A percentile compares a stretch with the other conserved stretches of the same genome.
phyloP scores from a whole-genome alignment of 805 yeast species.

The Wickerhamiella lipophila region DNA sequence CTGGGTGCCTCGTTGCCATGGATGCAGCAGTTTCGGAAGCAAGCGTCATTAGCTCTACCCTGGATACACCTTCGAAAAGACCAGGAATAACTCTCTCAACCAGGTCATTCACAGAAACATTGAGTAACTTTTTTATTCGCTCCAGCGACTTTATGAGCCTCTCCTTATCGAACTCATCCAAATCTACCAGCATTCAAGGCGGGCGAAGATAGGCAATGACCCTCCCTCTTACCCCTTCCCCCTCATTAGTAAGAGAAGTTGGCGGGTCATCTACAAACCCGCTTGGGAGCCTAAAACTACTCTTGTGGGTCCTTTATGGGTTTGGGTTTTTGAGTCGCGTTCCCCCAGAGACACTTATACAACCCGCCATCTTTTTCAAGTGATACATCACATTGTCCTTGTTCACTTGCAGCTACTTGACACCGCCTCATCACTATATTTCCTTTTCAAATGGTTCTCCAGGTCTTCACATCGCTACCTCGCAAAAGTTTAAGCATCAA shows the following conservation, averaged over 20 bases:
- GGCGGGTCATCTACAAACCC: neutral
- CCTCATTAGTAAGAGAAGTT: neutral
- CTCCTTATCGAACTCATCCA: neutral
- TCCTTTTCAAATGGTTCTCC: neutral
- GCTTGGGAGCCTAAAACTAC: no score
- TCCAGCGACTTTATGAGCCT: neutral
- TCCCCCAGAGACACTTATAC: neutral
- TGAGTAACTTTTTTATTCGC: slow-evolving; percentile 23
- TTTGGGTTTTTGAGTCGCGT: neutral
- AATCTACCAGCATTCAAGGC: slow-evolving; percentile 1
- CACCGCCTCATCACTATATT: neutral
- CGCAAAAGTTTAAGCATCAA: slow-evolving; percentile 21
- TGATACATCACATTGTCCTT: neutral
- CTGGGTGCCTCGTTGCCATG: slow-evolving; percentile 92
- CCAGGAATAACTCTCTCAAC: slow-evolving; percentile 83
- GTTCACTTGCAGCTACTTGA: neutral
- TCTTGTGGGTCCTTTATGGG: no score
- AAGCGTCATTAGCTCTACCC: slow-evolving; percentile 30
- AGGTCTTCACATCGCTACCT: slow-evolving; percentile 22
- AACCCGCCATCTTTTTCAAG: neutral
- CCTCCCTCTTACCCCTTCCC: neutral
- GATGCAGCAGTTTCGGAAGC: slow-evolving; percentile 94
- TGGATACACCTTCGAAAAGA: slow-evolving; percentile 83
- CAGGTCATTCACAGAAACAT: slow-evolving; percentile 76
- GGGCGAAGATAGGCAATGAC: no score